These are phyloP conservation scores for Kodamaea sp. DNA, from an alignment of 1,139 yeast genomes.

Conservation along the genomic window DNA sequence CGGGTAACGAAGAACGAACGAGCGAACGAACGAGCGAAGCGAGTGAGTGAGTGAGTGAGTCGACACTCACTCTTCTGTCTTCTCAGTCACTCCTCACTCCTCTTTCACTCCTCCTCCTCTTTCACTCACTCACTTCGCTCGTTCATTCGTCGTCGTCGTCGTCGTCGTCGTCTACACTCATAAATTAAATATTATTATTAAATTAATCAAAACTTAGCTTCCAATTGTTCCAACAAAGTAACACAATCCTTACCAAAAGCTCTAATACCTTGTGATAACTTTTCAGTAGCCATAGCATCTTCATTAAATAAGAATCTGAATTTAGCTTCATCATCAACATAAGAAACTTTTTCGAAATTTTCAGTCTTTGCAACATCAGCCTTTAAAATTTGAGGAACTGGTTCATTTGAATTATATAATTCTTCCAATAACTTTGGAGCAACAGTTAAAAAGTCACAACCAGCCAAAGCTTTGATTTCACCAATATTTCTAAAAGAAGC, in stretches of 20 bases:
- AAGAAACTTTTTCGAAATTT: constrained; percentile 69
- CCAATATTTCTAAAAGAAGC: constrained; percentile 98
- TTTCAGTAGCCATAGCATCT: constrained; percentile 98
- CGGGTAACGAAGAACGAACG: no score
- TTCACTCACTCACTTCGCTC: no score
- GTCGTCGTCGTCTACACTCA: no score
- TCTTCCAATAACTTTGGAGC: constrained; percentile 92
- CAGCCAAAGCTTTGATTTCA: constrained; percentile 95
- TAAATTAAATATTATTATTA: not conserved
- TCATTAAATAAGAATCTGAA: constrained; percentile 93
- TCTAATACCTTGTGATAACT: constrained; percentile 97
- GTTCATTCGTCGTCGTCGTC: no score
- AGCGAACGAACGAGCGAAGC: no score
- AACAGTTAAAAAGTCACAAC: constrained; percentile 94
- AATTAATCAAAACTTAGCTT: constrained; percentile 56
- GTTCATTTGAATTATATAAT: constrained; percentile 70
- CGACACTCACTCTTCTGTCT: no score
- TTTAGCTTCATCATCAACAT: constrained; percentile 77
- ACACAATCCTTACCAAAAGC: constrained; percentile 92
- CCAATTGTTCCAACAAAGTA: constrained; percentile 76
- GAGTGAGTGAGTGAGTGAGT: no score
- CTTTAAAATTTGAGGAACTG: constrained; percentile 79
- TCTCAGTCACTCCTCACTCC: no score
- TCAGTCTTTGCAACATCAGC: constrained; percentile 52
- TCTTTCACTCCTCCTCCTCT: no score